Conservation (phyloP, 192 early-diverging fungal genomes). For the Paraglomus brasilianum region DNA sequence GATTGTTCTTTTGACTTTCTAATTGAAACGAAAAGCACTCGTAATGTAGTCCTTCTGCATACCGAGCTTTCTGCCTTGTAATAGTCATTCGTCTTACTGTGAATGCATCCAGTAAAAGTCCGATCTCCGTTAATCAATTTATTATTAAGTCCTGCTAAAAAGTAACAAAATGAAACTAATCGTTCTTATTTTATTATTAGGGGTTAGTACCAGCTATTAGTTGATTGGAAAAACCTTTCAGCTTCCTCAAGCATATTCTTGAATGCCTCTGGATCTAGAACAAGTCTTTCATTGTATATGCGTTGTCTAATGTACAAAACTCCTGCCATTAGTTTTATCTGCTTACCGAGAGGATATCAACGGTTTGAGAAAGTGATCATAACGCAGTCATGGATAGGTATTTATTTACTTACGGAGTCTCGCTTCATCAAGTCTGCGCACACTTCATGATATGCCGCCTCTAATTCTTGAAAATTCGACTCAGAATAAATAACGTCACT, state of each 20-base stretch:
- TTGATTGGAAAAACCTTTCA: not conserved
- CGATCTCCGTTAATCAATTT: constrained; percentile 22
- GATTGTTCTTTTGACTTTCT: too few species aligned
- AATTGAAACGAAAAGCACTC: too few species aligned
- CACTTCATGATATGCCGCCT: constrained; percentile 6
- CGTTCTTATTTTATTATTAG: not conserved
- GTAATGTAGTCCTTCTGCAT: not conserved
- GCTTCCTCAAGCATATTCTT: not conserved
- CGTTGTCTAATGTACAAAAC: not conserved
- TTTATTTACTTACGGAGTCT: not conserved
- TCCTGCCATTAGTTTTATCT: not conserved
- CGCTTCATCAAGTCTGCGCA: not conserved
- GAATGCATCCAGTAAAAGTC: constrained; percentile 3
- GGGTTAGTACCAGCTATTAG: not conserved
- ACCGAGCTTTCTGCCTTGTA: constrained; percentile 7
- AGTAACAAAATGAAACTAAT: constrained; percentile 12
- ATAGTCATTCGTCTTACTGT: constrained; percentile 1
- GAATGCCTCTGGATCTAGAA: not conserved
- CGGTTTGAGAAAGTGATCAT: not conserved
- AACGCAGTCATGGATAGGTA: not conserved
- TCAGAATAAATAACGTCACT: constrained; percentile 15
- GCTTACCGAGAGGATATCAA: not conserved
- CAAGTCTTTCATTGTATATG: constrained; percentile 8
- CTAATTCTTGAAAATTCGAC: not conserved
- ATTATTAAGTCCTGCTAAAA: constrained; percentile 16